Conservation (phyloP, 2,329 filamentous ascomycete genomes). For the Fusarium sp. region DNA sequence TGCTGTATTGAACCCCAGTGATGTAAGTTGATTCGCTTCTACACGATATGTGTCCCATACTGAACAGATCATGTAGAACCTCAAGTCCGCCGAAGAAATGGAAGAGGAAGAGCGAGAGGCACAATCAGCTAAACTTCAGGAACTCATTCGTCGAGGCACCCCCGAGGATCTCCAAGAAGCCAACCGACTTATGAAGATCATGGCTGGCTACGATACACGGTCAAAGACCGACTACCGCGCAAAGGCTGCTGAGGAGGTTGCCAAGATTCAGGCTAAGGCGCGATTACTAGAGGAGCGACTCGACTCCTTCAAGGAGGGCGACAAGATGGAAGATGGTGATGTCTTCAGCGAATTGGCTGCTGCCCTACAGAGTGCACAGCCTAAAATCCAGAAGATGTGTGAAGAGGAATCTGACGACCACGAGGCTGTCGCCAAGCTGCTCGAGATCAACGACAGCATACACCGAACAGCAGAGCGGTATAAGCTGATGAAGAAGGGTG, state of each 20-base stretch:
- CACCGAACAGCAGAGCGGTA: conserved; percentile 95
- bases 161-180: conserved; percentile 96
- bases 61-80: conserved; percentile 67
- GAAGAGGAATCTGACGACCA: conserved; percentile 98
- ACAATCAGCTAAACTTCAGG: conserved; percentile 97
- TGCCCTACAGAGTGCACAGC: conserved; percentile 90
- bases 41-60: conserved; percentile 53
- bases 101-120: conserved; percentile 95
- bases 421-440: conserved; percentile 92
- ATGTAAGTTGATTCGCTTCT: conserved; percentile 70
- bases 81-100: conserved; percentile 98
- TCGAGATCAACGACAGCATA: conserved; percentile 99
- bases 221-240: conserved; percentile 98
- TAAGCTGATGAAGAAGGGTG: conserved; percentile 94
- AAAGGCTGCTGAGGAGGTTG: conserved; percentile 95
- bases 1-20: conserved; percentile 94
- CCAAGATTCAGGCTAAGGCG: conserved; percentile 95
- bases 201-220: conserved; percentile 96
- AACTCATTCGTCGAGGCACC: conserved; percentile 90
- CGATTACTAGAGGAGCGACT: conserved; percentile 91
- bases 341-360: conserved; percentile 87
- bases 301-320: conserved; percentile 83
- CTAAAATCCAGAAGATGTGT: conserved; percentile 99
- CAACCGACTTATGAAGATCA: conserved; percentile 98
- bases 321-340: conserved; percentile 76